phyloP scores from a whole-genome alignment of 306 rosid genomes.

The Trifolium dubium region DNA sequence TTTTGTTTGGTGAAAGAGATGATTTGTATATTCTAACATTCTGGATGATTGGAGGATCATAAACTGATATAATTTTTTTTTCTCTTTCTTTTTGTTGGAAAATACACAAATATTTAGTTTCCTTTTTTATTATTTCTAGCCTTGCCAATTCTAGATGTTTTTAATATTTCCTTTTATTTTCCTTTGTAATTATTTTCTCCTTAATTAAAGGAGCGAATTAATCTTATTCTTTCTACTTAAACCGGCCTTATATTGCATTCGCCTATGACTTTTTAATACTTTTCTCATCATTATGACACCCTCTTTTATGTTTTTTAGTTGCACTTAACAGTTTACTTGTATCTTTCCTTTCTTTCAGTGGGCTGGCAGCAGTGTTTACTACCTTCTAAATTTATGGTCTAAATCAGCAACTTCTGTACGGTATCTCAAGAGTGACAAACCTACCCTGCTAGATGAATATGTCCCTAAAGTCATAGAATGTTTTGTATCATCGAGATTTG shows the following conservation, averaged over 20 bases:
- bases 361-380: constrained; percentile 60
- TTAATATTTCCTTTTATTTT: too few species aligned
- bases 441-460: constrained; percentile 50
- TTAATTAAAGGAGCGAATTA: too few species aligned
- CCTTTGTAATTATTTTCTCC: too few species aligned
- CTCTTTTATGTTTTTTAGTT: not conserved
- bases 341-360: constrained; percentile 44
- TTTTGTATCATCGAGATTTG: constrained; percentile 56
- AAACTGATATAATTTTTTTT: not conserved
- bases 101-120: too few species aligned
- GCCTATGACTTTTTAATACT: too few species aligned
- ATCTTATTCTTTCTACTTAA: too few species aligned
- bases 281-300: not conserved
- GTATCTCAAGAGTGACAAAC: constrained; percentile 56
- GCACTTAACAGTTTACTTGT: not conserved
- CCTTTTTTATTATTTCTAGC: too few species aligned
- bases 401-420: constrained; percentile 49
- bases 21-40: constrained; percentile 8
- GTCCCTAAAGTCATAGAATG: constrained; percentile 55
- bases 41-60: not conserved
- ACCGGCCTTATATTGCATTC: too few species aligned
- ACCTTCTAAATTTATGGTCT: constrained; percentile 57
- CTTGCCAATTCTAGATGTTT: too few species aligned
- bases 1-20: constrained; percentile 17
- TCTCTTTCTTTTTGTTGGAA: not conserved